Conservation (phyloP, 805 yeast genomes). For the Nakazawaea ambrosiae region DNA sequence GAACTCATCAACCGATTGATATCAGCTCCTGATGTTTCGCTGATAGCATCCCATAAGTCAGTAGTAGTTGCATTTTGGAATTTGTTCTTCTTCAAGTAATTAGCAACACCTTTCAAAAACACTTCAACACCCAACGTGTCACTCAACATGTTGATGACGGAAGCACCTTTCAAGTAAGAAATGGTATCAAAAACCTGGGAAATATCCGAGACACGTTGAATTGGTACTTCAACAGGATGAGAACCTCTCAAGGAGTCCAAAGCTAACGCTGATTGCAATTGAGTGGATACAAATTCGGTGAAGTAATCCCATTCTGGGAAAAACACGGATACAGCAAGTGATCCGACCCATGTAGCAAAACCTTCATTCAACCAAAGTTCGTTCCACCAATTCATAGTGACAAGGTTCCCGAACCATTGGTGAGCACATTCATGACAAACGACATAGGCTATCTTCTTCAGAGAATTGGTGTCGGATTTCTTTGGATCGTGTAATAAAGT, state of each 20-base stretch:
- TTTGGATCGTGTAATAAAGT: conserved; percentile 44
- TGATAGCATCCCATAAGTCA: conserved; percentile 65
- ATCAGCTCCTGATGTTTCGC: conserved; percentile 57
- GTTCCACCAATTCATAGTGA: conserved; percentile 94
- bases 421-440: conserved; percentile 85
- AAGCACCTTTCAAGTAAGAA: conserved; percentile 77
- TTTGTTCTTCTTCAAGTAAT: conserved; percentile 54
- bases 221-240: conserved; percentile 80
- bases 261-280: conserved; percentile 43
- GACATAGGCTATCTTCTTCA: conserved; percentile 73
- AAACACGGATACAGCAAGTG: conserved; percentile 58
- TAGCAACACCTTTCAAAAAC: conserved; percentile 68
- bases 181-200: conserved; percentile 80
- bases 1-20: conserved; percentile 48
- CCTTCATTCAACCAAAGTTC: conserved; percentile 89
- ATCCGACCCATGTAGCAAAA: conserved; percentile 83
- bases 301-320: conserved; percentile 82
- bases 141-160: conserved; percentile 71
- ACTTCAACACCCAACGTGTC: conserved; percentile 59
- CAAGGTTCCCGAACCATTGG: conserved; percentile 88
- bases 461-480: conserved; percentile 41
- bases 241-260: conserved; percentile 56
- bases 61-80: conserved; percentile 68
- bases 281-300: conserved; percentile 43
- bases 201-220: conserved; percentile 70